These are phyloP conservation scores for Chalciporus pseudorubinellus DNA, from an alignment of 768 basidiomycete species.

Conservation along the genomic window DNA sequence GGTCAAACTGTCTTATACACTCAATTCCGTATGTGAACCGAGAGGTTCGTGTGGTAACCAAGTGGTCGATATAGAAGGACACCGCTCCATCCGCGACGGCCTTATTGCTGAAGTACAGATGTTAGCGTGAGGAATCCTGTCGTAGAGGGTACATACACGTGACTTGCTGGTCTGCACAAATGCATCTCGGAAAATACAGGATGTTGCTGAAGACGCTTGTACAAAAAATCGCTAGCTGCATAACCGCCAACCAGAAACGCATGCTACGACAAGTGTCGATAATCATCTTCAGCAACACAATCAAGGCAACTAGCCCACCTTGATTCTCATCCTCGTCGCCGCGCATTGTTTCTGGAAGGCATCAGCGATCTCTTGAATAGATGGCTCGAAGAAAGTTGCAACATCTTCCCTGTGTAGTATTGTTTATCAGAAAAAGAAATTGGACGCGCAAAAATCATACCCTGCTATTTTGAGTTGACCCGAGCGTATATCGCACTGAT, in stretches of 20 bases:
- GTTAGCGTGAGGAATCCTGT: background rate
- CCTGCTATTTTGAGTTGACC: slow-evolving; percentile 39
- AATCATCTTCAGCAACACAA: background rate
- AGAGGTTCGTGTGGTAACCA: slow-evolving; percentile 44
- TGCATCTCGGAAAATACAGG: slow-evolving; percentile 36
- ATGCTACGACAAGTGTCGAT: slow-evolving; percentile 15
- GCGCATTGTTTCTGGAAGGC: slow-evolving; percentile 32
- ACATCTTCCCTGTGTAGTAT: slow-evolving; percentile 35
- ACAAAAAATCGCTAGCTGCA: slow-evolving; percentile 47
- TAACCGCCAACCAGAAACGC: slow-evolving; percentile 55
- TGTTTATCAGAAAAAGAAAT: background rate
- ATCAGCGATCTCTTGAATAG: slow-evolving; percentile 34
- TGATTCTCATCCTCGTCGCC: slow-evolving; percentile 25
- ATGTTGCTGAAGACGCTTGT: slow-evolving; percentile 36
- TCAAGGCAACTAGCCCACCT: background rate
- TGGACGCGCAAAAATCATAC: slow-evolving; percentile 16
- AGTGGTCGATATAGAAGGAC: slow-evolving; percentile 41
- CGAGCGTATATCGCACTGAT: slow-evolving; percentile 30
- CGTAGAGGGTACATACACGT: slow-evolving; percentile 38
- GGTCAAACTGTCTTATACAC: slow-evolving; percentile 28
- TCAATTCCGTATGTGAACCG: slow-evolving; percentile 39
- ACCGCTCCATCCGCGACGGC: slow-evolving; percentile 52
- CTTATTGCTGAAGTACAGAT: slow-evolving; percentile 31
- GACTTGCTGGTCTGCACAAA: slow-evolving; percentile 47
- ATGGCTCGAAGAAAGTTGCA: slow-evolving; percentile 42